A percentile compares a stretch with the other conserved stretches of the same genome.
These are phyloP conservation scores for Arbutus unedo DNA, from an alignment of 148 eudicot species.

Conservation along the genomic window DNA sequence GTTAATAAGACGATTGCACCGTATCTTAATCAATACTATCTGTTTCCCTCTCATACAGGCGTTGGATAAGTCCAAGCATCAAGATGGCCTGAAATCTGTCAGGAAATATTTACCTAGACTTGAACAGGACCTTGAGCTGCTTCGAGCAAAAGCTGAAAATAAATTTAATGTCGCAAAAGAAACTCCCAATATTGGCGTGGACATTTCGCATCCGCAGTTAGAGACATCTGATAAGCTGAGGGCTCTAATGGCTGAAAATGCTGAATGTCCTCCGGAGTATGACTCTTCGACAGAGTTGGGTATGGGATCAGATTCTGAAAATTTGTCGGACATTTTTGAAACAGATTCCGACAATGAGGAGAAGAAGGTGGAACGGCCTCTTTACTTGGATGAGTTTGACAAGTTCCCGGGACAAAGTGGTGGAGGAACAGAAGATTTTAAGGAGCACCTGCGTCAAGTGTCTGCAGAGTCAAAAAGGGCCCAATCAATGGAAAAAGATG, in stretches of 20 bases:
- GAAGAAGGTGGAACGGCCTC: constrained; percentile 37
- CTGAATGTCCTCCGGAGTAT: constrained; percentile 25
- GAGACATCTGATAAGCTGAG: constrained; percentile 51
- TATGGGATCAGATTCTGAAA: constrained; percentile 70
- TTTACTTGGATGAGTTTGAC: constrained; percentile 75
- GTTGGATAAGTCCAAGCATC: constrained; percentile 78
- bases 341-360: constrained; percentile 65
- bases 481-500: constrained; percentile 33
- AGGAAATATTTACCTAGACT: constrained; percentile 77
- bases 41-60: constrained; percentile 43
- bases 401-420: constrained; percentile 54
- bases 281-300: constrained; percentile 32
- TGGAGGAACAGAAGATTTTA: constrained; percentile 36
- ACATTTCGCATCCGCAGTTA: constrained; percentile 19
- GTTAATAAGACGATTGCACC: not conserved
- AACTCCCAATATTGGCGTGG: constrained; percentile 19
- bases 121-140: constrained; percentile 76
- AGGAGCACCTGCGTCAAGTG: constrained; percentile 51
- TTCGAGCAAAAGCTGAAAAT: constrained; percentile 48
- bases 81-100: constrained; percentile 76
- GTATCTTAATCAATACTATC: not conserved
- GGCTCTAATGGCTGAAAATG: constrained; percentile 47
- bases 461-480: constrained; percentile 42
- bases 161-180: constrained; percentile 27
- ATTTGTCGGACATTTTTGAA: constrained; percentile 84